phyloP scores from a whole-genome alignment of 192 early-diverging fungal species.

The Anaeromyces robustus region DNA sequence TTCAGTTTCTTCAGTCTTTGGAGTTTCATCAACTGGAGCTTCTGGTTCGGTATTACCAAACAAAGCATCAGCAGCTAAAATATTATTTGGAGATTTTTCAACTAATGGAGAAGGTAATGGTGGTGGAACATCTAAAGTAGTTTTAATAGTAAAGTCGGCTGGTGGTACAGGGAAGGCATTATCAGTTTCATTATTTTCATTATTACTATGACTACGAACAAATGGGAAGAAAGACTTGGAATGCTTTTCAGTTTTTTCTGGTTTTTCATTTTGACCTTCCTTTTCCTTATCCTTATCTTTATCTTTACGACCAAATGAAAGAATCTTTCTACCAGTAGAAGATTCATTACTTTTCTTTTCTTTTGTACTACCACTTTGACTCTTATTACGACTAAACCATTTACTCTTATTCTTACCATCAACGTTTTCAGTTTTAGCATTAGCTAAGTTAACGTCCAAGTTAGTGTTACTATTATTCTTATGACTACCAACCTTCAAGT shows the following conservation, averaged over 20 bases:
- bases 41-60: neutral
- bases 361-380: neutral
- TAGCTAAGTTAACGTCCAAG: neutral
- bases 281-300: neutral
- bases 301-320: neutral
- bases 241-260: neutral
- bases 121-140: neutral
- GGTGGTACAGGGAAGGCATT: no score
- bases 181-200: no score
- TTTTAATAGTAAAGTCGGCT: neutral
- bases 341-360: neutral
- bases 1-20: neutral
- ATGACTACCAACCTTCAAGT: neutral
- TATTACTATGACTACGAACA: neutral
- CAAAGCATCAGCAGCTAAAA: neutral
- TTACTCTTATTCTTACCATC: neutral
- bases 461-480: neutral
- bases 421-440: neutral
- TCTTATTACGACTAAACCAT: neutral
- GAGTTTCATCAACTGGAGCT: neutral
- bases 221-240: neutral
- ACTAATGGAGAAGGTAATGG: neutral
- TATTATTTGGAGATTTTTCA: neutral
- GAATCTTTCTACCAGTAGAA: neutral
- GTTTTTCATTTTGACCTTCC: neutral